Base-by-base conservation (phyloP, 139 green algal species). In the Chlorokybus atmophyticus region DNA sequence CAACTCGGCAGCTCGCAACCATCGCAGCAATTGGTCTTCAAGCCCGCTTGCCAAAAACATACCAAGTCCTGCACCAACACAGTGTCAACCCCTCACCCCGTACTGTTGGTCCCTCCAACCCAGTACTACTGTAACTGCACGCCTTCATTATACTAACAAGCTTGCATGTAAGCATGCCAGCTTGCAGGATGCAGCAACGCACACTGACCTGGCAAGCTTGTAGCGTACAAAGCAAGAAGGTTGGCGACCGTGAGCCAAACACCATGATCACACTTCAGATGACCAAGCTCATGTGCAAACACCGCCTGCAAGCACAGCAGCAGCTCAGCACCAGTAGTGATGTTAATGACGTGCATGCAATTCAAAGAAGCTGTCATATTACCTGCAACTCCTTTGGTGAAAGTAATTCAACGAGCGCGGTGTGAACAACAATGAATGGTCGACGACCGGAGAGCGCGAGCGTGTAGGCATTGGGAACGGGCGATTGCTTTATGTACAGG, bases 381-480 rank as follows among this genome's bases (percentile, higher is more conserved):
- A 60, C 80, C 72, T 94, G 85, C 23, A 95, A 69, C 66, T 97
- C 89, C 14, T 60, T 59, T 1, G 72, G 73, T 14, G 80, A 82
- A 17, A 97, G 78, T 58, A 95, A 73, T 61, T 97, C 89, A 52
- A 97, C 68, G 52, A 97, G 74, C 19, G 82, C 64, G 2, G 89
- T 96, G 77, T 95, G 86, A 7, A 95, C 56, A 14, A 97, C 89
- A 24, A 97, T 83, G 58, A 97, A 95, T 5, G 89, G 89, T 67
- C 84, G 78, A 30, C 78, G 73, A 0, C 89, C 89, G 0, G 74
- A 64, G 39, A 96, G 88, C 31, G 88, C 88, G 5, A 96, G 75
- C 8, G 89, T 96, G 74, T 95, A 95, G 1, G 89, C 89, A 64
- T 97, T 97, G 14, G 89, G 88, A 3, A 74, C 32, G 3, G 87